Conservation (phyloP, 495 filamentous ascomycete genomes). For the Aspergillus diversus region DNA sequence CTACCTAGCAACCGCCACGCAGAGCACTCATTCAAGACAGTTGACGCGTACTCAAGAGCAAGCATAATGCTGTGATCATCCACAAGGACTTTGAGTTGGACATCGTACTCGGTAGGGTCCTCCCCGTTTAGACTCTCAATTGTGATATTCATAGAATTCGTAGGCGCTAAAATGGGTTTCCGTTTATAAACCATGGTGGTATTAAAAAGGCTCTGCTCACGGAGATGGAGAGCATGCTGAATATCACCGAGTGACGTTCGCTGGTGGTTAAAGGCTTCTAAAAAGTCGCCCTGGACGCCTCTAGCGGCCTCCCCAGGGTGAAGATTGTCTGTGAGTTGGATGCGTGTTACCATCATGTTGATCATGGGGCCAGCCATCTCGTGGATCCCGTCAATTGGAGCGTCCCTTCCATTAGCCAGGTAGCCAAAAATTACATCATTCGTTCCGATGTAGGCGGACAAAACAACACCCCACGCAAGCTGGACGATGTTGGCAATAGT, state of each 20-base stretch:
- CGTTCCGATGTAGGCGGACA: constrained; percentile 14
- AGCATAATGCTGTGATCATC: constrained; percentile 2
- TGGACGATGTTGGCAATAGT: constrained; percentile 20
- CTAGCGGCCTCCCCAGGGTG: constrained; percentile 9
- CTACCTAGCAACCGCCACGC: constrained; percentile 6
- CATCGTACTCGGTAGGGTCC: constrained; percentile 17
- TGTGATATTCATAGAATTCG: constrained; percentile 1
- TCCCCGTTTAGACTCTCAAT: constrained; percentile 11
- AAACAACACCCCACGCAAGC: constrained; percentile 15
- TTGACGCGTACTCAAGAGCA: constrained; percentile 15
- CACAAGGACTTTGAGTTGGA: constrained; percentile 12
- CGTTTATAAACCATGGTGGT: constrained; percentile 19
- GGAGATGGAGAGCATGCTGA: constrained; percentile 16
- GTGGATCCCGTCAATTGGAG: constrained; percentile 15
- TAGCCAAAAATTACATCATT: constrained; percentile 19
- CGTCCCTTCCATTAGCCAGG: constrained; percentile 18
- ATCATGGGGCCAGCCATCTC: constrained; percentile 21
- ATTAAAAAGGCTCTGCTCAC: constrained; percentile 16
- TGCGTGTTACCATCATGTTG: constrained; percentile 13
- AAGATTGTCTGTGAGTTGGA: constrained; percentile 3
- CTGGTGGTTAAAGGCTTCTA: constrained; percentile 17
- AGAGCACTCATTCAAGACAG: constrained; percentile 2
- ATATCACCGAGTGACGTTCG: constrained; percentile 19
- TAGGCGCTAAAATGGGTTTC: background rate
- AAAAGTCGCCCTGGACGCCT: constrained; percentile 15